Base-by-base conservation (phyloP, 2,329 filamentous ascomycete genomes). In the Elsinoe fawcettii region DNA sequence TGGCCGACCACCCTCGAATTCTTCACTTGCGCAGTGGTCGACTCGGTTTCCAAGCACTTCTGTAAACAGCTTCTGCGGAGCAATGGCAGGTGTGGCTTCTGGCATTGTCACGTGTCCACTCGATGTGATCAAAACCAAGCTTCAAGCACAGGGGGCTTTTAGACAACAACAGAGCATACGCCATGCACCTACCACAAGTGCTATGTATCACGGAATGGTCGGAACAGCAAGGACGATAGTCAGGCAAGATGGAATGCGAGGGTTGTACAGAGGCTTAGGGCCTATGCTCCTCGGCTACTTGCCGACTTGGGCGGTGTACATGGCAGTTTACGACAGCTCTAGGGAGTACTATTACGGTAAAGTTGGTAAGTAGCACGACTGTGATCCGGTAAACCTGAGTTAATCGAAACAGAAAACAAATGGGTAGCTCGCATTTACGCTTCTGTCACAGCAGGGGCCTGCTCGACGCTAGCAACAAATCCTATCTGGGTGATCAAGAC, bases 401-500 rank as follows among this genome's bases (percentile, higher is more conserved):
- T 62, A 23, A 64, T 41, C 12, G 60, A 49, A 39, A 37, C 66
- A 88, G 87, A 85, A 60, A 92, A 89, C 68, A 83, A 82, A 66
- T 86, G 88, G 74, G 70, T 90, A 44, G 82, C 92, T 66, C 90
- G 89, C 68, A 86, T 93, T 63, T 91, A 88, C 77, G 93, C 93
- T 20, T 96, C 93, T 8, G 83, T 99, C 60, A 81, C 90, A 58
- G 93, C 92, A 22, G 93, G 93, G 55, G 90, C 85, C 60, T 96
- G 88, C 74, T 96, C 91, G 63, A 99, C 93, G 3, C 80, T 97
- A 61, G 87, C 86, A 61, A 99, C 93, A 22, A 99, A 97, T 71
- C 93, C 93, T 0, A 99, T 99, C 60, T 99, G 93, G 93, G 93
- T 99, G 36, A 96, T 99, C 75, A 99, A 99, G 74, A 99, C 93